Base-by-base conservation (phyloP, 345 rosid species). In the Populus davidiana region DNA sequence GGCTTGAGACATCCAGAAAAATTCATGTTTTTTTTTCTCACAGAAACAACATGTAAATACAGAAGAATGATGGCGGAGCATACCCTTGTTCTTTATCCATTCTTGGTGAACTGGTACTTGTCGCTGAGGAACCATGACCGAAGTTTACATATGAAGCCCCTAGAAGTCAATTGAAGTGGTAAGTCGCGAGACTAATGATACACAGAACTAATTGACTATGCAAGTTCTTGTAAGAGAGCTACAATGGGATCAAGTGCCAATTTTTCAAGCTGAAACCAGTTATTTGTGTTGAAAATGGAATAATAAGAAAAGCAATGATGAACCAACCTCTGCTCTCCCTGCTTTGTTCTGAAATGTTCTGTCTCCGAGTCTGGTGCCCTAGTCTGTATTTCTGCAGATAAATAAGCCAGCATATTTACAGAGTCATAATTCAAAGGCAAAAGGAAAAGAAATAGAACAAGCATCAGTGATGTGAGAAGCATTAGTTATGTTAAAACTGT, bases 361-460 rank as follows among this genome's bases (percentile, higher is more conserved):
- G 94, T 81, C 85, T 91, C 64, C 83, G 78, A 4, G 87, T 75
- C 61, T 91, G 97, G 81, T 90, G 94, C 71, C 99, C 96, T 17
- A 93, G 80, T 72, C 98, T 90, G 80, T 93, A 93, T 83, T 95
- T 95, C 99, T 95, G 77, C 82, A 72, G n/a, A 79, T 67, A 27
- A 68, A 44, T 52, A 67, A 59, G 17, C 18, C 63, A 67, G 2
- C 43, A 66, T 56, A n/a, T 67, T 62, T 47, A 38, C 29, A 56
- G 6, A 27, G 59, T n/a, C 29, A 18, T 9, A 44, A 23, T 23
- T 38, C 56, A 71, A n/a, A 23, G 29, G 23, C 16, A 78, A 3
- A 65, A 70, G 1, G 2, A 23, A 49, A 31, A 10, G n/a, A 31
- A 44, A 12, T 21, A 77, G 31, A 67, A 18, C 38, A 36, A 20